Percentiles rank a stretch among this genome's conserved stretches.
phyloP scores from a whole-genome alignment of 2,329 filamentous ascomycete species.

The Penicillium palitans region DNA sequence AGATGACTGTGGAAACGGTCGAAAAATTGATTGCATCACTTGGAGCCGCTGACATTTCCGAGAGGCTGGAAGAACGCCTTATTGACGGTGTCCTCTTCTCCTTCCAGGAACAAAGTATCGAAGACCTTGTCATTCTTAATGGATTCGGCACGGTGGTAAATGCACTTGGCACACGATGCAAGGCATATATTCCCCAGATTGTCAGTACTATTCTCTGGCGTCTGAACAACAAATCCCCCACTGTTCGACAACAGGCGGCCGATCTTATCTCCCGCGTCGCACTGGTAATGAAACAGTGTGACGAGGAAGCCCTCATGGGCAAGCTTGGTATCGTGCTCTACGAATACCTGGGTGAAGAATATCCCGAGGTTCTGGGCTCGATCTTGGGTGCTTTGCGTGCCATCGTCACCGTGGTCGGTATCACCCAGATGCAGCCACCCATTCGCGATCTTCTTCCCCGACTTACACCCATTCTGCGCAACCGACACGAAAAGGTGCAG shows the following conservation, averaged over 20 bases:
- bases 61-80: slow-evolving; percentile 86
- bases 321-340: slow-evolving; percentile 94
- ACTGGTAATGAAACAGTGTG: slow-evolving; percentile 98
- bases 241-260: slow-evolving; percentile 93
- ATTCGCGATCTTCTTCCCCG: slow-evolving; percentile 95
- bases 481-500: slow-evolving; percentile 98
- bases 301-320: slow-evolving; percentile 91
- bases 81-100: slow-evolving; percentile 94
- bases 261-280: slow-evolving; percentile 96
- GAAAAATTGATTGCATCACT: slow-evolving; percentile 94
- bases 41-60: slow-evolving; percentile 89
- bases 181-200: slow-evolving; percentile 94
- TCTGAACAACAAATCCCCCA: slow-evolving; percentile 96
- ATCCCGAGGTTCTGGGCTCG: slow-evolving; percentile 94
- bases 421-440: slow-evolving; percentile 96
- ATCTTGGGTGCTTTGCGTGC: slow-evolving; percentile 92
- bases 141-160: slow-evolving; percentile 98
- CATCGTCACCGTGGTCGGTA: slow-evolving; percentile 96
- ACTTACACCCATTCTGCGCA: slow-evolving; percentile 95
- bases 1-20: slow-evolving; percentile 98
- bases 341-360: slow-evolving; percentile 97
- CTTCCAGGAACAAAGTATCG: slow-evolving; percentile 97
- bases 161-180: slow-evolving; percentile 87
- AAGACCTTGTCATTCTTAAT: slow-evolving; percentile 94
- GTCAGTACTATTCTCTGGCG: slow-evolving; percentile 95